Evolutionary conservation across 2,329 filamentous ascomycete genomes (phyloP).

Genomic region (Fusarium fracticaudum): DNA sequence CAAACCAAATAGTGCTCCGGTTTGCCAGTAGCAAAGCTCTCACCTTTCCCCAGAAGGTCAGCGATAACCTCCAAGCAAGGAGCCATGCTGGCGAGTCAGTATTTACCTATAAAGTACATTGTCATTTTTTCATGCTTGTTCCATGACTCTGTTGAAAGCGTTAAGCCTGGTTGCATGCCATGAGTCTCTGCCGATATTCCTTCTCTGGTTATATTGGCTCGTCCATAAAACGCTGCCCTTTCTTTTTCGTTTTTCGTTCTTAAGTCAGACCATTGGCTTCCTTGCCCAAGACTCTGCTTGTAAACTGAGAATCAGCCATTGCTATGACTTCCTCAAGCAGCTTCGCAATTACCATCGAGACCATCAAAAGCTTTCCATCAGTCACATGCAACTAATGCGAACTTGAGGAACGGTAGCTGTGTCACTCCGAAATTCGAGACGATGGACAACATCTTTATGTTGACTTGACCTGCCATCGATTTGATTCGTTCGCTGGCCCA

Average conservation of each 20-base stretch:
- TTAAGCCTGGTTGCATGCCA: neutral
- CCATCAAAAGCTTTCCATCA: fast-evolving
- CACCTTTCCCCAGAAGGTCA: fast-evolving
- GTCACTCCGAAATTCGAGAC: too few relatives aligned
- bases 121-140: neutral
- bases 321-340: neutral
- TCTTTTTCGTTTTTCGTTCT: neutral
- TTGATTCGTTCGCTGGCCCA: neutral
- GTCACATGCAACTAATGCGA: neutral
- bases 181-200: neutral
- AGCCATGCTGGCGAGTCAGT: neutral
- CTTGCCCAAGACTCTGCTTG: neutral
- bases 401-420: neutral
- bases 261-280: neutral
- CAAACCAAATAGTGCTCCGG: slow-evolving; percentile 41
- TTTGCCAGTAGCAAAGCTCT: slow-evolving; percentile 27
- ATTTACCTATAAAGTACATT: too few relatives aligned
- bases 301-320: neutral
- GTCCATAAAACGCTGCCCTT: neutral
- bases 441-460: neutral
- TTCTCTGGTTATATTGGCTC: neutral
- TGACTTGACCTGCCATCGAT: neutral
- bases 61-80: fast-evolving
- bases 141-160: fast-evolving
- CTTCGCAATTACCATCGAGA: neutral